Evolutionary conservation across 306 rosid genomes (phyloP), one percentile per base, ranked within the genome.

Genomic region (Boehmeria nivea): DNA sequence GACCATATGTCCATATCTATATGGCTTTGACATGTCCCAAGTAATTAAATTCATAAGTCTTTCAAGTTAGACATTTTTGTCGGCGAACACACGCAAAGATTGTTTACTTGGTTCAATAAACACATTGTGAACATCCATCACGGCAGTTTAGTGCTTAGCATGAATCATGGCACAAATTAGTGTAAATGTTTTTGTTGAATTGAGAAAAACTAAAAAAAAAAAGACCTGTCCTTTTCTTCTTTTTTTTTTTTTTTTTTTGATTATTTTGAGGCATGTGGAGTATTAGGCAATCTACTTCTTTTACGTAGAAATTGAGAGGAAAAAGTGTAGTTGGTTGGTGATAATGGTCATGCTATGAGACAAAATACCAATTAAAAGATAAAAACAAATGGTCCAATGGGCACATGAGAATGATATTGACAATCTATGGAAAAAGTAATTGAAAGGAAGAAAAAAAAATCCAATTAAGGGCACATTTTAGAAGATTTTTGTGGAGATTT

Each of bases 291-390:
- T 37, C 61, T 21, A 21, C 16, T 37, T 48, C 16, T 52, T 55
- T 55, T 17, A n/a, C 42, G 58, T 27, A 17, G 13, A 28, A 53
- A 53, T 6, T 6, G 16, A 51, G 12, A 7, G 20, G 26, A 45
- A 19, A 51, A 51, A 51, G 39, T 25, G 56, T 16, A 51, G 23
- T 18, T 54, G 2, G 15, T 54, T 54, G 59, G 42, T 54, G 44
- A 54, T 54, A 16, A 15, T 37, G 64, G 71, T 66, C 71, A 57
- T 47, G 56, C 27, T 2, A 52, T 15, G 33, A 18, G 40, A 49
- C 26, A 17, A 50, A 38, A 45, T 15, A 6, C 28, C 6, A 20
- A 6, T 2, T 28, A 54, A 64, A 43, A 24, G 25, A 14, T 31
- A 31, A 31, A 31, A 31, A 31, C 36, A 31, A 31, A 31, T 31